phyloP scores from a whole-genome alignment of 2,329 filamentous ascomycete species.

The Colletotrichum sp. region DNA sequence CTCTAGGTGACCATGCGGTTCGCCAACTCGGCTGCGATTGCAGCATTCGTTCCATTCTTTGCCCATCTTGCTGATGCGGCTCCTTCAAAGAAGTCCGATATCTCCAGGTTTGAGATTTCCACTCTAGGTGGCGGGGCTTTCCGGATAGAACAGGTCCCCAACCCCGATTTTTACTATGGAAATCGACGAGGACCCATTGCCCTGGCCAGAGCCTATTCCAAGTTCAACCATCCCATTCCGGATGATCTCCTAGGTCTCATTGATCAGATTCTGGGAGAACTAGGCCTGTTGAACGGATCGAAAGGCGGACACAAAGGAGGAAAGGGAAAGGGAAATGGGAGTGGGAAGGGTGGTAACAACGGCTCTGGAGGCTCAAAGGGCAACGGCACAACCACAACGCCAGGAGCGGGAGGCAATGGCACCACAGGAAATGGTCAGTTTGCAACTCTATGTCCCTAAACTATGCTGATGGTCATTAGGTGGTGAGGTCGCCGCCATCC shows the following conservation, averaged over 20 bases:
- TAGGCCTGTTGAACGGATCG: slow-evolving; percentile 29
- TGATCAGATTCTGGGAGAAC: slow-evolving; percentile 35
- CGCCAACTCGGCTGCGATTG: slow-evolving; percentile 32
- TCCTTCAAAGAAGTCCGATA: slow-evolving; percentile 27
- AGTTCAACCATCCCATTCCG: slow-evolving; percentile 40
- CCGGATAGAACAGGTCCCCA: slow-evolving; percentile 42
- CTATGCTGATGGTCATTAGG: slow-evolving; percentile 28
- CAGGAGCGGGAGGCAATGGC: neutral
- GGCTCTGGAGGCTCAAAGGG: slow-evolving; percentile 4
- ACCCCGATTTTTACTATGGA: slow-evolving; percentile 35
- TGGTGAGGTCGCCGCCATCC: slow-evolving; percentile 43
- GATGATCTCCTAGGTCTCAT: slow-evolving; percentile 37
- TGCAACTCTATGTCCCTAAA: rapidly evolving
- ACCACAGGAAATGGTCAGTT: neutral
- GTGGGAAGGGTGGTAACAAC: neutral
- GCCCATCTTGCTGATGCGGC: slow-evolving; percentile 31
- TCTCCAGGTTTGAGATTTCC: slow-evolving; percentile 32
- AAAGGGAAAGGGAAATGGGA: neutral
- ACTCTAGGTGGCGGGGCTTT: slow-evolving; percentile 44
- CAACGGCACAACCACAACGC: neutral
- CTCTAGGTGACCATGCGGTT: slow-evolving; percentile 36
- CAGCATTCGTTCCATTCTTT: slow-evolving; percentile 28
- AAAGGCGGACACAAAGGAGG: neutral
- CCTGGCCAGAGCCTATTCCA: slow-evolving; percentile 43
- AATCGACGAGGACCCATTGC: slow-evolving; percentile 41